Evolutionary conservation across 148 eudicot species (phyloP).

Genomic region (Simmondsia chinensis): DNA sequence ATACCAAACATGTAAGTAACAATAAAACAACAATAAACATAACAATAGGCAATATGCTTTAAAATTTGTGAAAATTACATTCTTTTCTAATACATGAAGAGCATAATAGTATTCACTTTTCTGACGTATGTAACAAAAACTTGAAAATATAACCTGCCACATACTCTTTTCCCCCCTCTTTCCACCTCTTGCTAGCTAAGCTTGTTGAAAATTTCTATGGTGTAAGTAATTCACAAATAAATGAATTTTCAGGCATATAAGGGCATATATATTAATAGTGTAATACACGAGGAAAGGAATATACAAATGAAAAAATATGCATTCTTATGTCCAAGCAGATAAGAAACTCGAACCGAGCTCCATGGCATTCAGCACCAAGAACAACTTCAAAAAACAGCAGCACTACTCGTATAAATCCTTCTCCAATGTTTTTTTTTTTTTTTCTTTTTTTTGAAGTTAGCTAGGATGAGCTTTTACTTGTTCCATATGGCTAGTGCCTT

Average conservation of each 20-base stretch:
- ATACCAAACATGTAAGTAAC: no score
- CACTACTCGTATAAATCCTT: slow-evolving; percentile 8
- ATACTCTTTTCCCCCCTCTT: background rate
- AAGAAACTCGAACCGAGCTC: background rate
- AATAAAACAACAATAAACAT: no score
- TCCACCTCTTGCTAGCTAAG: background rate
- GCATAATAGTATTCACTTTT: no score
- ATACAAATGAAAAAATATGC: slow-evolving; percentile 8
- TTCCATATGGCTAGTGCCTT: slow-evolving; percentile 61
- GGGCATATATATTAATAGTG: slow-evolving; percentile 3
- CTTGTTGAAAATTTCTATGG: background rate
- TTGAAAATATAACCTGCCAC: no score
- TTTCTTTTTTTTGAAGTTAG: slow-evolving; percentile 7
- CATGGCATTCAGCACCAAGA: no score
- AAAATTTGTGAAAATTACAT: no score
- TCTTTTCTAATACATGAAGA: no score
- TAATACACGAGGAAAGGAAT: slow-evolving; percentile 3
- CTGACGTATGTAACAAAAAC: no score
- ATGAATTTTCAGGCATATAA: slow-evolving; percentile 8
- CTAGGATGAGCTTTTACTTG: slow-evolving; percentile 18
- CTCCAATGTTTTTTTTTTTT: background rate
- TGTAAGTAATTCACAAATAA: slow-evolving; percentile 9
- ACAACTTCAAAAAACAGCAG: background rate
- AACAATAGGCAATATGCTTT: no score
- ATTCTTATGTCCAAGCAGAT: slow-evolving; percentile 1